These are phyloP conservation scores for Fraxinus pennsylvanica DNA, from an alignment of 257 asterid genomes.

Conservation along the genomic window DNA sequence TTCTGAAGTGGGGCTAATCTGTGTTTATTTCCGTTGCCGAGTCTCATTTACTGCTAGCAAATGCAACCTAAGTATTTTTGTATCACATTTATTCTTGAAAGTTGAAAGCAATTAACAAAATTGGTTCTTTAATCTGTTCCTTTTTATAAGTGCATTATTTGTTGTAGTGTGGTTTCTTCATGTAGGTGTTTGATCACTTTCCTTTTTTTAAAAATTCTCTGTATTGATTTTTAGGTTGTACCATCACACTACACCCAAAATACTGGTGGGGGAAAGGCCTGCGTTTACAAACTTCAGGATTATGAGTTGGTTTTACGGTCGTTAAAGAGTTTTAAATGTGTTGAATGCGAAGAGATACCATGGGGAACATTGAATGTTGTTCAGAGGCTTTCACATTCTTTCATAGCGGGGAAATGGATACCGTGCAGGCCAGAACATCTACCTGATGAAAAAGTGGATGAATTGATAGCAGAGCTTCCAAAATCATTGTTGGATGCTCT, in stretches of 20 bases:
- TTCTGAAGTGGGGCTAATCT: background rate
- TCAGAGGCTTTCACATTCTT: conserved; percentile 71
- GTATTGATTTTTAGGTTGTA: conserved; percentile 42
- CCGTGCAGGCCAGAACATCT: conserved; percentile 92
- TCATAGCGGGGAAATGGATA: conserved; percentile 59
- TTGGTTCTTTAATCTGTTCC: background rate
- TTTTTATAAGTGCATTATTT: background rate
- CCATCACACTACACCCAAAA: conserved; percentile 82
- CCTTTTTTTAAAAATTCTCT: conserved; percentile 1
- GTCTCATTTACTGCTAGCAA: background rate
- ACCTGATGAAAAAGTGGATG: conserved; percentile 78
- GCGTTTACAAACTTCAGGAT: conserved; percentile 66
- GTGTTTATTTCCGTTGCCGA: background rate
- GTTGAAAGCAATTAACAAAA: background rate
- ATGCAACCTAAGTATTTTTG: background rate
- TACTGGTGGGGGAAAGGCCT: conserved; percentile 67
- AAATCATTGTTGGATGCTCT: conserved; percentile 52
- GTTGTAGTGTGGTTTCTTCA: conserved; percentile 1
- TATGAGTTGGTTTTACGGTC: conserved; percentile 66
- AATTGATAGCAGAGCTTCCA: conserved; percentile 68
- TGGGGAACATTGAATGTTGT: conserved; percentile 81
- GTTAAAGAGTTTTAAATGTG: conserved; percentile 56
- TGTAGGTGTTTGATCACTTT: conserved; percentile 9
- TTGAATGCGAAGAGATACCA: conserved; percentile 86
- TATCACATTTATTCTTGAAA: background rate